phyloP scores from a whole-genome alignment of 495 filamentous ascomycete species.

The Melanomma pulvis-pyrius region DNA sequence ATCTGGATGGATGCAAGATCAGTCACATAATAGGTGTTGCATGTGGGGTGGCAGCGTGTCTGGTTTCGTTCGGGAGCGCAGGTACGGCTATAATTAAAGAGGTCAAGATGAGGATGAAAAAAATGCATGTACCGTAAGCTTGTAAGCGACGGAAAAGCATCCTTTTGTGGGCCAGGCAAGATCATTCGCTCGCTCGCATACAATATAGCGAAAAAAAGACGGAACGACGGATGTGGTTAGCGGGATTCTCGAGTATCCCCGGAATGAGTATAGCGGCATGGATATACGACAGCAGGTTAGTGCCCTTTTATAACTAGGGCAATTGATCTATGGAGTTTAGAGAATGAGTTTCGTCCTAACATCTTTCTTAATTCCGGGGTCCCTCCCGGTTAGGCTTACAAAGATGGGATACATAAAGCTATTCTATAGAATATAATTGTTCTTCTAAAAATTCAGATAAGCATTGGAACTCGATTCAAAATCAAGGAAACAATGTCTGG shows the following conservation, averaged over 20 bases:
- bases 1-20: slow-evolving; percentile 29
- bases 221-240: neutral
- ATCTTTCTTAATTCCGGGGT: neutral
- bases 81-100: slow-evolving; percentile 1
- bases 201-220: no score
- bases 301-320: neutral
- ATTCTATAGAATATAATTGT: no score
- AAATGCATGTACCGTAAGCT: slow-evolving; percentile 11
- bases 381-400: no score
- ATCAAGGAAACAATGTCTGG: neutral
- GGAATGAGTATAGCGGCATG: neutral
- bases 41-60: slow-evolving; percentile 21
- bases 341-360: no score
- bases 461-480: neutral
- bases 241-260: neutral
- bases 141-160: no score
- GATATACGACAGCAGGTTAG: neutral
- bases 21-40: slow-evolving; percentile 22
- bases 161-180: no score
- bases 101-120: slow-evolving; percentile 18
- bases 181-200: no score
- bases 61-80: slow-evolving; percentile 17
- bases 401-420: no score
- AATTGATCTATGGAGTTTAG: neutral
- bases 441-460: neutral